Base-by-base conservation (phyloP, 768 basidiomycete species). In the Lyophyllum semitale region DNA sequence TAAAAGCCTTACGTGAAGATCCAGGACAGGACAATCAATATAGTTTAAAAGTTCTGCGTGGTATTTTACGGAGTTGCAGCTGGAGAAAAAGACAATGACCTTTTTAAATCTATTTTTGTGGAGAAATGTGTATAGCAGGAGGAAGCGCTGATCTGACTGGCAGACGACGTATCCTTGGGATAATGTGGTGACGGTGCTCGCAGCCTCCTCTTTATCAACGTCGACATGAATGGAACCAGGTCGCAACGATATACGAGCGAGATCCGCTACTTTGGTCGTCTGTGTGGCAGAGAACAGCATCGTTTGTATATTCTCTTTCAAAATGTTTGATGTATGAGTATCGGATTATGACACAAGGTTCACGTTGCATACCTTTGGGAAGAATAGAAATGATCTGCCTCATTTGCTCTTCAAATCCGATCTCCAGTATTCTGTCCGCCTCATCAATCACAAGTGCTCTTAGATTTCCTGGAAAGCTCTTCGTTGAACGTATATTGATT, bases 211-310 rank as follows among this genome's bases (percentile, higher is more conserved):
- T 64, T 89, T 89, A 73, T 98, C 95, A 45, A 99, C 96, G 70
- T 98, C 96, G 68, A 99, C 87, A 67, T 91, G 88, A 5, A 98
- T 81, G 15, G 97, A 95, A 1, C 95, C 95, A 2, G 95, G 92
- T 41, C 94, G 90, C 27, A 99, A 83, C 18, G 97, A 98, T 76
- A 99, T 95, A 58, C 97, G 88, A 4, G 97, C 97, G 25, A 99
- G 84, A 68, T 98, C 97, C 23, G 90, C 86, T 42, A 99, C 97
- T 78, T 98, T 98, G 60, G 93, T 99, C 5, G 97, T 98, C 74
- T 98, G 97, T 4, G 97, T 99, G 1, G 97, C 97, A 2, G 96
- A 98, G 77, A 98, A 99, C 11, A 99, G 85, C 95, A 98, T 98
- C 4, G 95, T 91, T 69, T 99, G 97, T 6, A 97, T 87, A 63